Percentiles rank a stretch among this genome's conserved stretches.
phyloP scores from a whole-genome alignment of 2,329 filamentous ascomycete genomes.

The Tympanopsis confertula region DNA sequence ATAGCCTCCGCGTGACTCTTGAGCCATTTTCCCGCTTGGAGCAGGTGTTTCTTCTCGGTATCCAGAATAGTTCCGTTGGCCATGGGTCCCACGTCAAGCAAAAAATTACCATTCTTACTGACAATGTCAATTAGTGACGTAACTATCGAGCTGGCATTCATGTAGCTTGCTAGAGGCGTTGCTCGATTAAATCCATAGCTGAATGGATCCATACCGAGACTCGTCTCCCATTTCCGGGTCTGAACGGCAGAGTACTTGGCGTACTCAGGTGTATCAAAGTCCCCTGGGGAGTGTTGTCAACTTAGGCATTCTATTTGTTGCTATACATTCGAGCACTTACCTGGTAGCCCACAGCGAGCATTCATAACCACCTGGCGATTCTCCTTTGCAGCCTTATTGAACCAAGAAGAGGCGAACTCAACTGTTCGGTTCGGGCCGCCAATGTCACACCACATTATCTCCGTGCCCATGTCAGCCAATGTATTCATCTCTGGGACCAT shows the following conservation, averaged over 20 bases:
- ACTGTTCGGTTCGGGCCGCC: constrained; percentile 28
- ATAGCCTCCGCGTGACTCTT: constrained; percentile 38
- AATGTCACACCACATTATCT: constrained; percentile 35
- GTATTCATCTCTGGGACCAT: constrained; percentile 30
- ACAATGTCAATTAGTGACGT: constrained; percentile 13
- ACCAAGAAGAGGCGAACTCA: constrained; percentile 27
- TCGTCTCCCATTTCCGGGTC: constrained; percentile 9
- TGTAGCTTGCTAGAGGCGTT: constrained; percentile 8
- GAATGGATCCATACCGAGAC: constrained; percentile 9
- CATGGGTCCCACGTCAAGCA: constrained; percentile 13
- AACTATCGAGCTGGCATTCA: constrained; percentile 11
- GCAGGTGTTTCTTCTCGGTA: constrained; percentile 31
- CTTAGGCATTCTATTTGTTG: too few relatives aligned
- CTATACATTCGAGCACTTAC: too few relatives aligned
- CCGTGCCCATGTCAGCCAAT: constrained; percentile 25
- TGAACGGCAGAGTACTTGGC: constrained; percentile 6
- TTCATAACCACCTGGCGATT: constrained; percentile 5
- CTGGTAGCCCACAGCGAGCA: constrained; percentile 6
- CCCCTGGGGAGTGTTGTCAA: too few relatives aligned
- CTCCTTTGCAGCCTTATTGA: constrained; percentile 20
- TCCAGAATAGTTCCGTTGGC: constrained; percentile 39
- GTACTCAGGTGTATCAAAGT: constrained; percentile 10
- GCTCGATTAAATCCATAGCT: constrained; percentile 9
- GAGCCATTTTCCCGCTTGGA: constrained; percentile 41
- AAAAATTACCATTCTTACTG: constrained; percentile 16